Evolutionary conservation across 352 stramenopile species (phyloP), one percentile per base, ranked within the genome.

Genomic region (Globisporangium perplexum): DNA sequence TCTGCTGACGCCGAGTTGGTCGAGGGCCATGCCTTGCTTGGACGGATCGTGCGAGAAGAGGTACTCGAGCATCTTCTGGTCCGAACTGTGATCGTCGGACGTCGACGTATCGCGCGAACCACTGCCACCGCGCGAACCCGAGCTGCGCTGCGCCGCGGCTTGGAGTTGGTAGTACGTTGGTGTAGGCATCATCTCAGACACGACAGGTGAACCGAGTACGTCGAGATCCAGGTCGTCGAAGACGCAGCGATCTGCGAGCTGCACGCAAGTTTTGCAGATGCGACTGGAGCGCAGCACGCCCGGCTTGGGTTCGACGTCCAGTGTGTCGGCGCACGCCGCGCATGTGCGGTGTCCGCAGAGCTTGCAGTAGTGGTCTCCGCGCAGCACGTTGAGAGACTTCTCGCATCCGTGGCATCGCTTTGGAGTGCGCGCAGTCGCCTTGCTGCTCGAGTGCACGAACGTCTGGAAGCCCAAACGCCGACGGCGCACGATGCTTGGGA

Each of bases 321-420:
- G 2, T 17, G 22, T 36, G 7, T 65, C 59, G 2, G 58, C 59
- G 45, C 61, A 72, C 8, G 47, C 36, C n/a, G 30, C 56, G 44
- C 71, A 82, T 22, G 68, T 65, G 28, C 68, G 66, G 30, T 63
- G 67, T 18, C 71, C 68, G 28, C 68, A 82, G 18, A 82, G 43
- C 47, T 74, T 63, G 35, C 71, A 76, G 41, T 58, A 63, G 22
- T 66, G 47, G 2, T 69, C 57, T 20, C 56, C 53, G 4, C 60
- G 60, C 38, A 72, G 20, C 8, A 76, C 22, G 18, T 56, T 47
- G 38, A 76, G 65, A 24, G 55, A 58, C 38, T 76, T 76, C 31
- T 53, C 49, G 53, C 64, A 76, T 11, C 69, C 55, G 28, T 66
- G 65, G 55, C 64, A 76, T 26, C 23, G 51, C 52, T 68, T 70